Evolutionary conservation across 2,329 filamentous ascomycete genomes (phyloP).

Genomic region (Cercospora zeina): DNA sequence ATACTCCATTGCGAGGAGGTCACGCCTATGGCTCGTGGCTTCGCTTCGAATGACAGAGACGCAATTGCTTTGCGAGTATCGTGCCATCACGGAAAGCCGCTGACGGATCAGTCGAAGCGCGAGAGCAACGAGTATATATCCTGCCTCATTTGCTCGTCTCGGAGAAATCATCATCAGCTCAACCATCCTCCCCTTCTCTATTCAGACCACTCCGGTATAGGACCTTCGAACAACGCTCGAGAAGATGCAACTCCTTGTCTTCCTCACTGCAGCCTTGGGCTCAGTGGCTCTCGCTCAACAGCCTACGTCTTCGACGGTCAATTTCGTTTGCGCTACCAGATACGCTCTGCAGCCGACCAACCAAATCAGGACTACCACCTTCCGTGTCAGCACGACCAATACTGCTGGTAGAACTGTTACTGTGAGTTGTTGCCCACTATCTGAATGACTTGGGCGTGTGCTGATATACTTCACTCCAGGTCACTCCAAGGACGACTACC

Average conservation of each 20-base stretch:
- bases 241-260: slow-evolving; percentile 14
- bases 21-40: slow-evolving; percentile 10
- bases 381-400: slow-evolving; percentile 8
- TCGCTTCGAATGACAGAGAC: neutral
- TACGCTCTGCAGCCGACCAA: slow-evolving; percentile 6
- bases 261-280: slow-evolving; percentile 11
- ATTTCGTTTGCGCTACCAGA: slow-evolving; percentile 9
- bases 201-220: slow-evolving; percentile 4
- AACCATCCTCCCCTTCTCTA: slow-evolving; percentile 1
- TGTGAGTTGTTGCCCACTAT: neutral
- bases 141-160: neutral
- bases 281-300: slow-evolving; percentile 11
- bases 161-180: slow-evolving; percentile 14
- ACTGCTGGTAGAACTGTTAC: slow-evolving; percentile 8
- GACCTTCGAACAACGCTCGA: neutral
- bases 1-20: neutral
- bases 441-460: neutral
- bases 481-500: slow-evolving; percentile 4
- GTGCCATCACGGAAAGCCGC: neutral
- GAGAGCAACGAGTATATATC: slow-evolving; percentile 10
- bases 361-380: slow-evolving; percentile 12
- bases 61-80: neutral
- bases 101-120: neutral
- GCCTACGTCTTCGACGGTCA: slow-evolving; percentile 9
- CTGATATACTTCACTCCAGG: neutral